Percentiles rank a stretch among this genome's conserved stretches.
Conservation (phyloP, 192 early-diverging fungal species). For the Chytriomyces hyalinus region DNA sequence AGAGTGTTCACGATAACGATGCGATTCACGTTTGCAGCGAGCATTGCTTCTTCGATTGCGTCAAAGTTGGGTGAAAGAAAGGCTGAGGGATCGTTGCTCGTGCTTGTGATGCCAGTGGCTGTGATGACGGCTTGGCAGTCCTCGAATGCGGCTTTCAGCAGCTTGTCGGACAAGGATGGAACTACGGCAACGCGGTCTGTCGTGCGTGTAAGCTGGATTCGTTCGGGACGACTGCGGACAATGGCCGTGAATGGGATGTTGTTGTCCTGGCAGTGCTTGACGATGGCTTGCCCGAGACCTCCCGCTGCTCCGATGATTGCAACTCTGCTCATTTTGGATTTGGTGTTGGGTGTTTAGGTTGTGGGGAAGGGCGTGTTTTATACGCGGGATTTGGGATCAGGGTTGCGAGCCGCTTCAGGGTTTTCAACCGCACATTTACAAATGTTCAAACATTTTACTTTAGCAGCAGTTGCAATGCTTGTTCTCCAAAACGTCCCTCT, state of each 20-base stretch:
- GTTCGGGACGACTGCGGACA: constrained; percentile 1
- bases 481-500: too few relatives aligned
- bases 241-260: constrained; percentile 5
- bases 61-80: neutral
- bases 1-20: neutral
- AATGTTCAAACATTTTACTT: too few relatives aligned
- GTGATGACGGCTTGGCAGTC: neutral
- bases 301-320: constrained; percentile 3
- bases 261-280: neutral
- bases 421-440: too few relatives aligned
- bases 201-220: neutral
- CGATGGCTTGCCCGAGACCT: neutral
- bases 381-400: too few relatives aligned
- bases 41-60: neutral
- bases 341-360: too few relatives aligned
- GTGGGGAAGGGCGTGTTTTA: too few relatives aligned
- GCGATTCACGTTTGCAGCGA: neutral
- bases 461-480: too few relatives aligned
- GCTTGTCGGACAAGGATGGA: neutral
- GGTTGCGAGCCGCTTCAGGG: too few relatives aligned
- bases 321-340: neutral
- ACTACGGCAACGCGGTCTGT: constrained; percentile 1
- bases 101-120: neutral
- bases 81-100: neutral
- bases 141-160: neutral